Evolutionary conservation across 2,329 filamentous ascomycete species (phyloP), one percentile per base, ranked within the genome.

Genomic region (Penicillium decumbens): DNA sequence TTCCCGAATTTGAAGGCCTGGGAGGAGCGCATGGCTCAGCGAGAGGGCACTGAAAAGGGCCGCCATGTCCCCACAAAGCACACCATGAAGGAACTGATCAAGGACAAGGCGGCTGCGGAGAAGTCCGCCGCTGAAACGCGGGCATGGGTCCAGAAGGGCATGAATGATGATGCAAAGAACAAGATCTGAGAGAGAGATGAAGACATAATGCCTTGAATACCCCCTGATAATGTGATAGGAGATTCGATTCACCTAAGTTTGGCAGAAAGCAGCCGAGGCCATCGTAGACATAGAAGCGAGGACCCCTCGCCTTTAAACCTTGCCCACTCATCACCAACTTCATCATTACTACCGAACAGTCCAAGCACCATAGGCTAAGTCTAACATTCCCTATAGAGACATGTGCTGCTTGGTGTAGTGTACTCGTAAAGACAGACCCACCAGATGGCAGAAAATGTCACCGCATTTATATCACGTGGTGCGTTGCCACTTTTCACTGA

Each of bases 1-100:
- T 95, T 92, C 70, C 88, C 89, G 2, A 68, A 80, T 42, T 67
- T 95, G 54, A 82, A 89, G 63, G 82, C 82, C 32, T 95, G 90
- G 90, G 78, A 92, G 54, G 80, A 87, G 59, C 78, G 77, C 52
- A 79, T 95, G 72, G 75, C 83, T 13, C 76, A 80, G 56, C 80
- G 89, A 1, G 83, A 85, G 0, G 89, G 77, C 1, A 80, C 91
- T 15, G 82, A 92, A 72, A 88, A 85, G 69, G 90, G 88, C 18
- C 77, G 83, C 47, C 78, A 92, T 71, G 82, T 92, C 10, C 88
- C 88, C 3, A 75, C 78, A 9, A 78, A 72, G 27, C 81, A 90
- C 61, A 77, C 65, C 7, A 76, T 82, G 61, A 84, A 77, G 60
- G 82, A 86, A 23, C 68, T 85, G 47, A 48, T 80, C 41, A 76